These are phyloP conservation scores for Podospora australis DNA, from an alignment of 495 filamentous ascomycete genomes.

Conservation along the genomic window DNA sequence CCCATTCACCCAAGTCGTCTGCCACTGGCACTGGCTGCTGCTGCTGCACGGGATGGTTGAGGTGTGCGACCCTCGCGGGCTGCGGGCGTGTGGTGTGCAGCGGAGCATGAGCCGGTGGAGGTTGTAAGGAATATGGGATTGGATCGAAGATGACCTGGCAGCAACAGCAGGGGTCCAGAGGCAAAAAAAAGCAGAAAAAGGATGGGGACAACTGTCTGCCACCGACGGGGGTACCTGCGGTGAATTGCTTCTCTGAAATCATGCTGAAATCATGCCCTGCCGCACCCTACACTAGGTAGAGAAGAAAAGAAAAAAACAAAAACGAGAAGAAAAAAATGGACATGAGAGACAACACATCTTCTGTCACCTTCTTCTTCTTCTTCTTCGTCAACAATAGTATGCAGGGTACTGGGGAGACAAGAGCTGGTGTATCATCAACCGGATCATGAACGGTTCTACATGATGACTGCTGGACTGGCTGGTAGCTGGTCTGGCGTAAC, in stretches of 20 bases:
- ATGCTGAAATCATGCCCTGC: too few relatives aligned
- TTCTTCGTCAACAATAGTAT: too few relatives aligned
- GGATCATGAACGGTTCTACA: too few relatives aligned
- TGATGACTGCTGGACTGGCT: not conserved
- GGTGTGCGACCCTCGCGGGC: not conserved
- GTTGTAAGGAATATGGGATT: slow-evolving; percentile 3
- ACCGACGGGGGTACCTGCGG: slow-evolving; percentile 1
- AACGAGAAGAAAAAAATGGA: too few relatives aligned
- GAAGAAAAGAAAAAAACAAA: too few relatives aligned
- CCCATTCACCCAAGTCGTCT: too few relatives aligned
- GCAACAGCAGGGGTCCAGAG: slow-evolving; percentile 6
- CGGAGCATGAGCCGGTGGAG: slow-evolving; percentile 4
- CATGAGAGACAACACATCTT: too few relatives aligned
- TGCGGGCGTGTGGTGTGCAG: slow-evolving; percentile 7
- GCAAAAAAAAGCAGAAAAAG: not conserved
- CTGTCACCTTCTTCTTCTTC: not conserved
- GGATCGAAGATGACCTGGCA: slow-evolving; percentile 7
- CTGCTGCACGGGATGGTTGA: too few relatives aligned
- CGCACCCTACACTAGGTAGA: not conserved
- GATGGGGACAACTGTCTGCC: slow-evolving; percentile 8
- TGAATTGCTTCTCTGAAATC: too few relatives aligned
- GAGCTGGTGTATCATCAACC: too few relatives aligned
- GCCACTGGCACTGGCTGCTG: not conserved
- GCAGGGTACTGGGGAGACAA: too few relatives aligned
- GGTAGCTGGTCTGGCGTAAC: too few relatives aligned